Evolutionary conservation across 2,329 filamentous ascomycete genomes (phyloP).

Genomic region (Monilinia fructigena): DNA sequence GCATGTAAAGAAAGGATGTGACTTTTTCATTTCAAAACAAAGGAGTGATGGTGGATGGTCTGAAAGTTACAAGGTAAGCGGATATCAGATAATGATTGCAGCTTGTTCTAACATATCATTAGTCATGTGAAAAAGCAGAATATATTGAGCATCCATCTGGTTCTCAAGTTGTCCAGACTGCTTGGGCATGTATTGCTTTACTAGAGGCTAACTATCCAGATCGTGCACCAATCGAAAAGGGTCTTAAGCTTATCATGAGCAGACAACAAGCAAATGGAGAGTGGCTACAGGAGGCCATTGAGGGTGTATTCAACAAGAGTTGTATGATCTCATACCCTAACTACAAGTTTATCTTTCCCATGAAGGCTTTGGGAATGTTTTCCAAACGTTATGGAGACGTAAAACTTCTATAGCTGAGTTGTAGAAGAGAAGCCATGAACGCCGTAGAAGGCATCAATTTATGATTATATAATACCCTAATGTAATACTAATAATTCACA

Average conservation of each 20-base stretch:
- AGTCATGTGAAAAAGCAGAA: constrained; percentile 73
- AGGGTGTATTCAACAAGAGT: constrained; percentile 98
- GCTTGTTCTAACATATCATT: constrained; percentile 27
- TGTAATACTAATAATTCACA: neutral
- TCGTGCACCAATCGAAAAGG: constrained; percentile 67
- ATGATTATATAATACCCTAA: constrained; percentile 1
- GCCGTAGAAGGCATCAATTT: neutral
- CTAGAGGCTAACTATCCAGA: constrained; percentile 83
- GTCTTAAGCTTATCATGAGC: constrained; percentile 76
- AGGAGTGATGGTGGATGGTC: constrained; percentile 93
- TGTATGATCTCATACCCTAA: constrained; percentile 99
- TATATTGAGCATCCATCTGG: constrained; percentile 73
- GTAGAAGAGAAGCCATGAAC: neutral
- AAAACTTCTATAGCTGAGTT: constrained; percentile 26
- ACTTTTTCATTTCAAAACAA: constrained; percentile 83
- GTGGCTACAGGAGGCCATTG: constrained; percentile 93
- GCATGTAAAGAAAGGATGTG: constrained; percentile 70
- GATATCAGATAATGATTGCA: neutral
- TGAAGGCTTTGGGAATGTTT: constrained; percentile 89
- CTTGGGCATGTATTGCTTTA: constrained; percentile 81
- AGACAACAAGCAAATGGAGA: constrained; percentile 87
- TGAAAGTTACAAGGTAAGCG: constrained; percentile 74
- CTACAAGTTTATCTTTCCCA: constrained; percentile 95
- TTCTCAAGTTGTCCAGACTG: constrained; percentile 90
- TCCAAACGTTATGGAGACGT: constrained; percentile 37